Evolutionary conservation across 2,329 filamentous ascomycete species (phyloP), one percentile per base, ranked within the genome.

Genomic region (Calonectria honghensis): DNA sequence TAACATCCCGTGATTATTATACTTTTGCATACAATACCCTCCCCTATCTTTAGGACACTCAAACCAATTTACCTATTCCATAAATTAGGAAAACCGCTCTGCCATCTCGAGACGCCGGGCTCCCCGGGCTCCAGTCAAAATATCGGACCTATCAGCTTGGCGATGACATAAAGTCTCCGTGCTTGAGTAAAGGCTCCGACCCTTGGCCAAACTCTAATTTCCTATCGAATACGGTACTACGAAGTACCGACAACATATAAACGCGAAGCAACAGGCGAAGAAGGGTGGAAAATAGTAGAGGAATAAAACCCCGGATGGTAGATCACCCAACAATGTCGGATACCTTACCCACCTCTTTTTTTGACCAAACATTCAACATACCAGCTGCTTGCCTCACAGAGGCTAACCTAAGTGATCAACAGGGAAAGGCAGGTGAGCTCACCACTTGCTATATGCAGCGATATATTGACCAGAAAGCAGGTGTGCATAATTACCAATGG

Each of bases 401-500:
- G 59, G n/a, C 20, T 3, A 63, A 45, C 16, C 37, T 63, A 2
- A 11, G 45, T 5, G 59, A 63, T 31, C 59, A 63, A 24, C 45
- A 13, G 16, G 59, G 59, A 29, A 63, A 45, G 35, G 59, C 27
- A n/a, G 3, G 20, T 31, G 27, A 29, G 13, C 16, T n/a, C 16
- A 45, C 18, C 24, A 24, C 7, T 24, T 16, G 16, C 24, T 4
- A 5, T 14, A 10, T 63, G 13, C 6, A 4, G 16, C 6, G 13
- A 20, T 35, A 1, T 29, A 4, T 18, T 45, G 20, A 63, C 4
- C 4, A 2, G 5, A 5, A 11, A 24, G 14, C 4, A 66, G 41
- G 88, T 90, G 39, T 88, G 85, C 80, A 86, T 92, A 50, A 85
- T 92, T 6, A 92, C 83, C 0, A 83, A 82, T n/a, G 75, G 79